These are phyloP conservation scores for Xerocomellus chrysenteron DNA, from an alignment of 768 basidiomycete genomes.

Conservation along the genomic window DNA sequence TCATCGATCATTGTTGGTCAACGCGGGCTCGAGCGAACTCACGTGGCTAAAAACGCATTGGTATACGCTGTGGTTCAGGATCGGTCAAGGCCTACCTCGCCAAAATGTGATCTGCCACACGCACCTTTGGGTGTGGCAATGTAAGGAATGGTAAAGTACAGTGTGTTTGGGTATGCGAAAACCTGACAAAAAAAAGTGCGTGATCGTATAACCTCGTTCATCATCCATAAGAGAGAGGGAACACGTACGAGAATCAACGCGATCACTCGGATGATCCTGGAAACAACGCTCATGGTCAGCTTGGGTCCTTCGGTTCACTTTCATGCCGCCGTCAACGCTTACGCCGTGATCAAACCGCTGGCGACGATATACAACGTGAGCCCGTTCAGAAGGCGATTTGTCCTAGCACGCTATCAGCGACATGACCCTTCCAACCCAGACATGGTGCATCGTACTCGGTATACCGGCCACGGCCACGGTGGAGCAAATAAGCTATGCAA, in stretches of 20 bases:
- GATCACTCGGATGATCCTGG: not conserved
- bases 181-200: not conserved
- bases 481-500: not conserved
- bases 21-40: not conserved
- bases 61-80: not conserved
- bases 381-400: not conserved
- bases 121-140: not conserved
- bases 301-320: not conserved
- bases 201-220: not conserved
- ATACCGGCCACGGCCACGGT: not conserved
- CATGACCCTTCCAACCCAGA: not conserved
- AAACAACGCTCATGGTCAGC: not conserved
- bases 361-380: not conserved
- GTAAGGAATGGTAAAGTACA: slow-evolving; percentile 1
- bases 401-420: not conserved
- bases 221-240: not conserved
- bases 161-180: not conserved
- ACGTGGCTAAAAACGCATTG: not conserved
- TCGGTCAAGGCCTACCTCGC: not conserved
- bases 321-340: not conserved
- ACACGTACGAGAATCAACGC: not conserved
- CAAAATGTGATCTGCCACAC: not conserved
- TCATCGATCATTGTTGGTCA: not conserved
- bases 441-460: not conserved
- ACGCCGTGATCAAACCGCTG: slow-evolving; percentile 1